These are phyloP conservation scores for Parasitella parasitica DNA, from an alignment of 371 early-diverging fungal species.

Conservation along the genomic window DNA sequence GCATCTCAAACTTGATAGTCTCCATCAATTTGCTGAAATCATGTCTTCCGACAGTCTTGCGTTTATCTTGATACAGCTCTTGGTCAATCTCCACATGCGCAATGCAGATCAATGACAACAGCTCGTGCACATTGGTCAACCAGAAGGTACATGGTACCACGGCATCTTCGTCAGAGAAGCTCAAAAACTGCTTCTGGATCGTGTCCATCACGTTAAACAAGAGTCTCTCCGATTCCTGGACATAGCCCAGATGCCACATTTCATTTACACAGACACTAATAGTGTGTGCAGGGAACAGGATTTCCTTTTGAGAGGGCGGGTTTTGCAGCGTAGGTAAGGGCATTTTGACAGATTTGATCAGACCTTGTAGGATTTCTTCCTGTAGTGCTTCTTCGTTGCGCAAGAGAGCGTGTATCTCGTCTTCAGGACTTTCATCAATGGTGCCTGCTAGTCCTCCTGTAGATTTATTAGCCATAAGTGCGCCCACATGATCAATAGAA, in stretches of 20 bases:
- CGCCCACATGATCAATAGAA: constrained; percentile 39
- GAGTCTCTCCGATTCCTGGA: constrained; percentile 77
- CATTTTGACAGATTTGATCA: constrained; percentile 86
- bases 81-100: constrained; percentile 41
- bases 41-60: constrained; percentile 31
- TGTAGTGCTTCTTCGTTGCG: constrained; percentile 77
- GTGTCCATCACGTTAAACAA: constrained; percentile 85
- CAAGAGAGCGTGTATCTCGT: constrained; percentile 55
- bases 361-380: constrained; percentile 84
- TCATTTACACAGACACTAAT: constrained; percentile 82
- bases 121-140: constrained; percentile 94
- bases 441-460: constrained; percentile 23
- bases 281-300: constrained; percentile 91
- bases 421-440: constrained; percentile 46
- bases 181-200: constrained; percentile 70
- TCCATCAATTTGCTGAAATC: constrained; percentile 57
- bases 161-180: constrained; percentile 57
- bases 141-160: constrained; percentile 79
- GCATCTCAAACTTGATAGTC: constrained; percentile 66
- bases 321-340: constrained; percentile 84
- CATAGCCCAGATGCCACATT: constrained; percentile 82
- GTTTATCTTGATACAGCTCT: constrained; percentile 30
- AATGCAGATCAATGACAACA: constrained; percentile 63
- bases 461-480: constrained; percentile 19
- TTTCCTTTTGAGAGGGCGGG: constrained; percentile 79